Conservation (phyloP, 2,329 filamentous ascomycete species). For the Alternaria consortialis region DNA sequence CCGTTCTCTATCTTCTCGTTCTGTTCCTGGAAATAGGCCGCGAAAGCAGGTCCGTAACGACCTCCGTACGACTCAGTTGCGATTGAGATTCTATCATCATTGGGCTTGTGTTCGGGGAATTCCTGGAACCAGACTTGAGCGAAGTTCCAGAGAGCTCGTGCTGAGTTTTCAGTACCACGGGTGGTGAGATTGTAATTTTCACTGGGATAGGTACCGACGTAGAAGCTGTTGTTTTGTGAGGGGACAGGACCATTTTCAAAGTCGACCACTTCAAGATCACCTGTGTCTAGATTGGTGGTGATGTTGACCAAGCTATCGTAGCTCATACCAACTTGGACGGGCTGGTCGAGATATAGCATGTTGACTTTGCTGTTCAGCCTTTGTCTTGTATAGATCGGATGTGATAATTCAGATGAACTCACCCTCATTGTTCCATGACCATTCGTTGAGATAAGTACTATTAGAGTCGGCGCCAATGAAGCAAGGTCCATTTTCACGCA, state of each 20-base stretch:
- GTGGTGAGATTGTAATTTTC: slow-evolving; percentile 56
- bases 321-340: slow-evolving; percentile 64
- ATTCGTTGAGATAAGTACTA: slow-evolving; percentile 62
- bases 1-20: slow-evolving; percentile 62
- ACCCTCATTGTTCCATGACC: slow-evolving; percentile 68
- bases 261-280: slow-evolving; percentile 34
- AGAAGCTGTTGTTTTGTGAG: slow-evolving; percentile 62
- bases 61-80: slow-evolving; percentile 64
- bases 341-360: slow-evolving; percentile 72
- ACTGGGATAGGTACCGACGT: slow-evolving; percentile 62
- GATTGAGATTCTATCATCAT: slow-evolving; percentile 65
- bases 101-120: slow-evolving; percentile 69
- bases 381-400: accelerated
- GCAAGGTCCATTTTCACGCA: slow-evolving; percentile 64
- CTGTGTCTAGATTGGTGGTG: slow-evolving; percentile 43
- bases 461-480: slow-evolving; percentile 63
- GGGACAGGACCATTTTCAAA: slow-evolving; percentile 45
- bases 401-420: background rate
- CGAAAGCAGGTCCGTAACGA: slow-evolving; percentile 66
- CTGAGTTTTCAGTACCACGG: slow-evolving; percentile 62
- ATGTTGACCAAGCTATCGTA: slow-evolving; percentile 46
- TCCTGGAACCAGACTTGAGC: slow-evolving; percentile 69
- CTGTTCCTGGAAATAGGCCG: slow-evolving; percentile 64
- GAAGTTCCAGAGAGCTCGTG: slow-evolving; percentile 66
- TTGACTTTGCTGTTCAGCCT: slow-evolving; percentile 41